These are phyloP conservation scores for Kuraishia ogatae DNA, from an alignment of 805 yeast species.

Conservation along the genomic window DNA sequence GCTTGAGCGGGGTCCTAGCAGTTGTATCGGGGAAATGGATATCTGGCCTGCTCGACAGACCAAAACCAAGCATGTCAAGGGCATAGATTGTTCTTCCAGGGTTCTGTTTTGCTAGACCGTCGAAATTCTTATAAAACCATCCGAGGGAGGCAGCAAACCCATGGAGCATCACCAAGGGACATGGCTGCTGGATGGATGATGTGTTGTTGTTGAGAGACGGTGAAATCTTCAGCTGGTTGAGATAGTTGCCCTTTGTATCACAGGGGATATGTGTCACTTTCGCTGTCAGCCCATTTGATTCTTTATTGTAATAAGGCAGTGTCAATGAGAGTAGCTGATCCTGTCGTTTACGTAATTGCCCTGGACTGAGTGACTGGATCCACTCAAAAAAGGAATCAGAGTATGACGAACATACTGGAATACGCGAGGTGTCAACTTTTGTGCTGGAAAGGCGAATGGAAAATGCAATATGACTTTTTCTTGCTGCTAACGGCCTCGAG, in stretches of 20 bases:
- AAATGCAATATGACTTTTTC: background rate
- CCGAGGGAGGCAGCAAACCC: slow-evolving; percentile 52
- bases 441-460: background rate
- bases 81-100: slow-evolving; percentile 24
- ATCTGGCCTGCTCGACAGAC: slow-evolving; percentile 40
- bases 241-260: background rate
- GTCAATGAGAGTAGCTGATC: background rate
- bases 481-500: background rate
- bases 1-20: slow-evolving; percentile 15
- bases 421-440: background rate
- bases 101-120: slow-evolving; percentile 26
- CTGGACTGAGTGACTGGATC: background rate
- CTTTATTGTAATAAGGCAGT: slow-evolving; percentile 1
- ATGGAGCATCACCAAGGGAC: slow-evolving; percentile 42
- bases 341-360: background rate
- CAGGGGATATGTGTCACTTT: background rate
- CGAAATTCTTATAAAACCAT: slow-evolving; percentile 47
- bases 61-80: slow-evolving; percentile 46
- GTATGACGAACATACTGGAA: background rate
- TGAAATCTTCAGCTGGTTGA: background rate
- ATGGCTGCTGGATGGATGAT: background rate
- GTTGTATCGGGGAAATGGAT: slow-evolving; percentile 15
- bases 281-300: background rate
- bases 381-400: background rate
- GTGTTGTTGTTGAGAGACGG: background rate